Base-by-base conservation (phyloP, 495 filamentous ascomycete species). In the Collariella sp. region DNA sequence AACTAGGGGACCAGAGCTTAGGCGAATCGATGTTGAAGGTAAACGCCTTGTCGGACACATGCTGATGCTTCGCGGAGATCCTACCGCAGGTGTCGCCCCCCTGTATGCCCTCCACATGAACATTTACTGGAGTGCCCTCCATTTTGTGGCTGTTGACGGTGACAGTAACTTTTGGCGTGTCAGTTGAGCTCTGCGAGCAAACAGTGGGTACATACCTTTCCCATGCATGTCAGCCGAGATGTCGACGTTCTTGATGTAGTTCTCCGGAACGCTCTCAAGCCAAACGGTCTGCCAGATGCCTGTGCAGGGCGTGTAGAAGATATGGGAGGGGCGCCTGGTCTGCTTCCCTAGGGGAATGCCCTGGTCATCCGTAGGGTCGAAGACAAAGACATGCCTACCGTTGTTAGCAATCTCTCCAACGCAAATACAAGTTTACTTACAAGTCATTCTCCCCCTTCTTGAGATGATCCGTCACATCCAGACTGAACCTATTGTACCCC, bases 231-330 rank as follows among this genome's bases (percentile, higher is more conserved):
- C 75, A 7, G 76, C 81, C 3, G 70, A 60, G 1, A 85, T 45
- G 36, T 85, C 77, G 18, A 86, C 66, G 23, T 72, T 62, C 0
- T 73, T 75, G 46, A 86, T 76, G 60, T 83, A 69, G 48, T 76
- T 73, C 1, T 66, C 52, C 0, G 82, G 81, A 0, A 76, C 81
- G 13, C 76, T 68, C 59, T 87, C 83, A 1, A 86, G 67, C 83
- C 83, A 87, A 1, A 86, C 82, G 20, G 69, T 77, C 60, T 86
- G 83, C 83, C 83, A 87, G 44, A 87, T 87, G 2, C 83, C 83
- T 34, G 76, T 78, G 65, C 83, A 86, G 11, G 83, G 81, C 0
- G 76, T 81, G 64, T 87, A 87, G 62, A 84, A 87, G 46, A 87
- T 86, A 57, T 86, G 83, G 6, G 75, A 78, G 2, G 75, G 79